Evolutionary conservation across 23 red algal genomes (phyloP), one percentile per base, ranked within the genome.

Genomic region (Gracilariopsis chorda): DNA sequence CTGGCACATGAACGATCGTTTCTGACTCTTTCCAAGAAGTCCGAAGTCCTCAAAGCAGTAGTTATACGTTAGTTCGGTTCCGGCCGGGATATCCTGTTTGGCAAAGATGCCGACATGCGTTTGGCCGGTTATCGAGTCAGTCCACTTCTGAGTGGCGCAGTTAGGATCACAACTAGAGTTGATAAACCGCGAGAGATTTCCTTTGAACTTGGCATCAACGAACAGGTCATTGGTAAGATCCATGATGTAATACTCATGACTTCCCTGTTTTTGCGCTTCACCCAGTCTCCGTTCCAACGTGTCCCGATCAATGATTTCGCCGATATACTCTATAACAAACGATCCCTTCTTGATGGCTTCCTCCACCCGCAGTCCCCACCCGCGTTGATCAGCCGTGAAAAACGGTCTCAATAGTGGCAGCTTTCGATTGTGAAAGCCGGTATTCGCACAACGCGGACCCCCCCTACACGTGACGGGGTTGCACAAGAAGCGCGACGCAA

Each of bases 51-150:
- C 82, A 41, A 98, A 92, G 51, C 93, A 89, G 74, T 98, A 98
- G 77, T 98, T 94, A 62, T 94, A 98, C 40, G 90, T 91, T 58
- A 98, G 91, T 90, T 98, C 96, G 6, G 88, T 92, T 7, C 96
- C 96, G 52, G 90, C 45, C 24, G 80, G 44, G 71, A 98, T 90
- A 47, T 95, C 88, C 47, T 51, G 43, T 25, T 85, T 71, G 56
- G 88, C 92, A 91, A 98, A 98, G 61, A 98, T 98, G 45, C 96
- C 92, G 25, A 98, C 93, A 64, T 93, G 91, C 44, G 83, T 89
- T 55, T 95, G 80, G 47, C 90, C 84, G 14, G 83, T 93, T 9
- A 47, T 81, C 0, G 71, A 45, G 74, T 94, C 96, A 28, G 73
- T 74, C 96, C 96, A 98, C 80, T 95, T 98, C 48, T 95, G 88